Conservation (phyloP, 768 basidiomycete species). For the Naganishia friedmannii region DNA sequence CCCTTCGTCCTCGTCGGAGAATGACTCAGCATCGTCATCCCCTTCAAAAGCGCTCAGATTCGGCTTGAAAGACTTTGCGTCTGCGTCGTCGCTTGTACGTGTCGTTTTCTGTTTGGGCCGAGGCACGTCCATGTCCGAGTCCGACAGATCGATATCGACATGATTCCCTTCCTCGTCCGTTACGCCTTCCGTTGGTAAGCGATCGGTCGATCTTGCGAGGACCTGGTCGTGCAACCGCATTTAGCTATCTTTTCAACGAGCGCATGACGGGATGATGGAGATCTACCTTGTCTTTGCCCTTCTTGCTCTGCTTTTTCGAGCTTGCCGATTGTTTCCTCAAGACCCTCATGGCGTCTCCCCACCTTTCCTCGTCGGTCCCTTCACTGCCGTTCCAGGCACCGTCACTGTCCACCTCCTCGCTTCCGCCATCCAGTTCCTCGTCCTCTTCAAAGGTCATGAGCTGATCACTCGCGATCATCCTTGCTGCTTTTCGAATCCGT, state of each 20-base stretch:
- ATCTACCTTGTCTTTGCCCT: conserved; percentile 12
- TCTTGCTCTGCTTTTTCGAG: conserved; percentile 38
- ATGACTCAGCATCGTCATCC: conserved; percentile 16
- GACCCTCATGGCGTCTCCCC: conserved; percentile 50
- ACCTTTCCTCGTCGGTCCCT: conserved; percentile 51
- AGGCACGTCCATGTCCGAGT: conserved; percentile 12
- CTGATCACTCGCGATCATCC: conserved; percentile 50
- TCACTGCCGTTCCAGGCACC: conserved; percentile 52
- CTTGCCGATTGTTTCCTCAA: conserved; percentile 40
- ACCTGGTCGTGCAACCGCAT: not conserved
- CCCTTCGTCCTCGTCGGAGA: conserved; percentile 9
- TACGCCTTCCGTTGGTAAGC: not conserved
- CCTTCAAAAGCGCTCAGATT: conserved; percentile 19
- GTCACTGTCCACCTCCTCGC: conserved; percentile 51
- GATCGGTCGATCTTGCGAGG: conserved; percentile 4
- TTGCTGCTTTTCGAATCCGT: conserved; percentile 47
- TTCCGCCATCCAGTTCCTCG: conserved; percentile 43
- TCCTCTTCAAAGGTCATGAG: conserved; percentile 39
- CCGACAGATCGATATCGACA: conserved; percentile 8
- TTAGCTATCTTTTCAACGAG: not conserved
- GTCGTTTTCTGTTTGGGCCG: conserved; percentile 29
- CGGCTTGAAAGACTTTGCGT: conserved; percentile 40
- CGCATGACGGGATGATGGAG: not conserved
- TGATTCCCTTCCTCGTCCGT: conserved; percentile 2
- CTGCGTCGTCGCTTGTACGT: conserved; percentile 1